These are phyloP conservation scores for Trichoderma koningii DNA, from an alignment of 2,329 filamentous ascomycete genomes.

Conservation along the genomic window DNA sequence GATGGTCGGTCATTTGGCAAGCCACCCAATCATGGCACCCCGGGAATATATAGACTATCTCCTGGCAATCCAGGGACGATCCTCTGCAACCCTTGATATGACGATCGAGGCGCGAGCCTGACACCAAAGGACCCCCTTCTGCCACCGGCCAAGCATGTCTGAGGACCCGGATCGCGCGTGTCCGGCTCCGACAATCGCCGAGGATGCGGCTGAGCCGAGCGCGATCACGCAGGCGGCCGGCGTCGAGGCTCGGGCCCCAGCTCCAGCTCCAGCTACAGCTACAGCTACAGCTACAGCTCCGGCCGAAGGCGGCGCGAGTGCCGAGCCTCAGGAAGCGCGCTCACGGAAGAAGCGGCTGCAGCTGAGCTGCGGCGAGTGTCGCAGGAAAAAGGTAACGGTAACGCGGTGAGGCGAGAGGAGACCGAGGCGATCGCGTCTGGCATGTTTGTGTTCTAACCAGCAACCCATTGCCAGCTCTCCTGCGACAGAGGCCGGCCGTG, in stretches of 20 bases:
- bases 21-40: conserved; percentile 13
- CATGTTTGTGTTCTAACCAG: background rate
- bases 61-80: conserved; percentile 2
- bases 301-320: background rate
- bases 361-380: conserved; percentile 16
- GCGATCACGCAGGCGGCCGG: background rate
- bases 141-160: background rate
- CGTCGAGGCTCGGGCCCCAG: background rate
- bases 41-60: background rate
- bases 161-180: conserved; percentile 14
- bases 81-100: conserved; percentile 8
- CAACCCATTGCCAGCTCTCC: background rate
- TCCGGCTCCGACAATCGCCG: conserved; percentile 20
- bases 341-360: conserved; percentile 21
- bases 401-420: background rate
- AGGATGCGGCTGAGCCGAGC: background rate
- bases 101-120: background rate
- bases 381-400: conserved; percentile 22
- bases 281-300: background rate
- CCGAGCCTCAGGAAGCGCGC: conserved; percentile 4
- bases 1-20: conserved; percentile 15
- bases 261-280: conserved; percentile 2
- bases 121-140: background rate
- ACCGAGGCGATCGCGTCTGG: background rate
- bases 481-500: conserved; percentile 16